phyloP scores from a whole-genome alignment of 2,329 filamentous ascomycete genomes.

The Rutstroemia sp. region DNA sequence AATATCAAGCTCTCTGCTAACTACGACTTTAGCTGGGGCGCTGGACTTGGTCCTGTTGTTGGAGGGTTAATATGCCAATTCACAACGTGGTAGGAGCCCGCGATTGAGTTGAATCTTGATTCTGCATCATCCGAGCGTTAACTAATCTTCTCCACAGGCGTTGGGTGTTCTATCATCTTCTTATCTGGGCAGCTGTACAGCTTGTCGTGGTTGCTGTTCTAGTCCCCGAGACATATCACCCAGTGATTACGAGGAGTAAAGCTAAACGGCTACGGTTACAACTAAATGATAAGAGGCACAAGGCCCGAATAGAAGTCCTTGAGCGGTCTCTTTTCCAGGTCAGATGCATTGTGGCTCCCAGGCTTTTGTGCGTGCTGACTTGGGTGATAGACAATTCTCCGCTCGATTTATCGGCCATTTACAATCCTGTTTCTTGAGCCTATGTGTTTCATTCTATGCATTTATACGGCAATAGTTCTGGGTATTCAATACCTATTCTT shows the following conservation, averaged over 20 bases:
- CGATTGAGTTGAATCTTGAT: background rate
- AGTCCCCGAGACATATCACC: slow-evolving; percentile 53
- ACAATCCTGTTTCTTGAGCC: slow-evolving; percentile 72
- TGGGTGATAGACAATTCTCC: slow-evolving; percentile 32
- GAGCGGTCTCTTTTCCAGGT: background rate
- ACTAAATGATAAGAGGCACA: background rate
- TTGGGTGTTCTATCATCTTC: slow-evolving; percentile 50
- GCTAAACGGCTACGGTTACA: slow-evolving; percentile 6
- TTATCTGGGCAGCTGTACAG: slow-evolving; percentile 45
- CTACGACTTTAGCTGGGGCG: slow-evolving; percentile 36
- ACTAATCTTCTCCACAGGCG: slow-evolving; percentile 51
- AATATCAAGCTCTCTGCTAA: background rate
- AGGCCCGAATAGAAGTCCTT: background rate
- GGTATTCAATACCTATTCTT: slow-evolving; percentile 87
- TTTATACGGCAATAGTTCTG: slow-evolving; percentile 72
- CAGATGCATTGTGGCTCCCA: background rate
- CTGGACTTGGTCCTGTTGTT: slow-evolving; percentile 50
- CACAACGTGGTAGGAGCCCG: slow-evolving; percentile 44
- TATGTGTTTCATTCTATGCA: slow-evolving; percentile 74
- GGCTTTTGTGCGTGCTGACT: background rate
- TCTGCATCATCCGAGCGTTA: background rate
- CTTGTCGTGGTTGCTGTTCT: slow-evolving; percentile 46
- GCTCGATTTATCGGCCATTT: slow-evolving; percentile 58
- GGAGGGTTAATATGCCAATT: slow-evolving; percentile 78
- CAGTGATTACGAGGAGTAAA: slow-evolving; percentile 44